Percentiles rank a stretch among this genome's conserved stretches.
Evolutionary conservation across 164 flowering plant species (phyloP).

Genomic region (Kingdonia uniflora): DNA sequence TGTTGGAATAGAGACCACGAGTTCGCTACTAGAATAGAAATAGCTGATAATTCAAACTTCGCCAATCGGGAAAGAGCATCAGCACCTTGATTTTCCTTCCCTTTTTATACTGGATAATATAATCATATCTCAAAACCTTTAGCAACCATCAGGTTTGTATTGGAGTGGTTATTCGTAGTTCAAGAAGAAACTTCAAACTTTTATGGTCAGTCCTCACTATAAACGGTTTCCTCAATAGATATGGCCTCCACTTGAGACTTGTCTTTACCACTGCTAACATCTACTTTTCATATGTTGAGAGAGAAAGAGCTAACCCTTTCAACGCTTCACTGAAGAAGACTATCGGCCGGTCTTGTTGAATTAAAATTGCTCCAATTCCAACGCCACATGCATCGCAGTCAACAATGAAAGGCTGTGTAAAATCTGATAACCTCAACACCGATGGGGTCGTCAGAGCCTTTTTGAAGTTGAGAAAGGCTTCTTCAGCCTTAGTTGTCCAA

Average conservation of each 20-base stretch:
- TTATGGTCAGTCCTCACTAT: slow-evolving; percentile 5
- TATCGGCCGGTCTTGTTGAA: not conserved
- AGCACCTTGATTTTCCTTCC: slow-evolving; percentile 4
- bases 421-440: not conserved
- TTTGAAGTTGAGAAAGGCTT: not conserved
- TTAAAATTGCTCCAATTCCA: not conserved
- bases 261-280: slow-evolving; percentile 4
- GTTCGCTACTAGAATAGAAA: not conserved
- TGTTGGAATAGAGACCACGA: not conserved
- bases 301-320: not conserved
- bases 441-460: not conserved
- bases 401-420: not conserved
- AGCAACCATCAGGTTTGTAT: not conserved
- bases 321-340: slow-evolving; percentile 2
- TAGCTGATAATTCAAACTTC: not conserved
- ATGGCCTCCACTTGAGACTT: slow-evolving; percentile 3
- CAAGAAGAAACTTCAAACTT: slow-evolving; percentile 13
- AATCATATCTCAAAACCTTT: slow-evolving; percentile 4
- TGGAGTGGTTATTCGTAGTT: slow-evolving; percentile 1
- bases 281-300: slow-evolving; percentile 1
- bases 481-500: not conserved
- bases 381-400: slow-evolving; percentile 2
- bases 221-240: not conserved
- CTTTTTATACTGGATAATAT: slow-evolving; percentile 1
- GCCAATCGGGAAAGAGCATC: slow-evolving; percentile 1